These are phyloP conservation scores for Suillus bovinus DNA, from an alignment of 768 basidiomycete genomes.

Conservation along the genomic window DNA sequence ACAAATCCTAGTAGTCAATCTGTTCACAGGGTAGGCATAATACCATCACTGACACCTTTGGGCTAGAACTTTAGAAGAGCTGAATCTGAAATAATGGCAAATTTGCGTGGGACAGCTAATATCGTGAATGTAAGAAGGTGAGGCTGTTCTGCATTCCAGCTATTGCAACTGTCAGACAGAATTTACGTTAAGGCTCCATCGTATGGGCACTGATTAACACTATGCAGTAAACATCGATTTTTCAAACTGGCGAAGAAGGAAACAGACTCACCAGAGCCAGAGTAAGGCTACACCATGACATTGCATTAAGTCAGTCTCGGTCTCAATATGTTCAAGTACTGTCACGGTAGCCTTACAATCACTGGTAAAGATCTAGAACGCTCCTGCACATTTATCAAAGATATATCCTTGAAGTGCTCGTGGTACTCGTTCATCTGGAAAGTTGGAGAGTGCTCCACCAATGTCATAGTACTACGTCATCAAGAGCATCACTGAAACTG, in stretches of 20 bases:
- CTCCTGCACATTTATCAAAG: too few species aligned
- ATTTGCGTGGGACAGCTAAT: background rate
- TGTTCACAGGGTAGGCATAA: too few species aligned
- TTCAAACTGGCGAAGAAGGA: background rate
- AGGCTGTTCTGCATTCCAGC: background rate
- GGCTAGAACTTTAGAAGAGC: background rate
- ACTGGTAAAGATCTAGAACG: too few species aligned
- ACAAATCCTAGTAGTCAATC: background rate
- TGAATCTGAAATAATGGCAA: background rate
- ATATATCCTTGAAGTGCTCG: too few species aligned
- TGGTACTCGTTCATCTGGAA: too few species aligned
- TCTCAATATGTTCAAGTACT: slow-evolving; percentile 24
- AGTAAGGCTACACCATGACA: background rate
- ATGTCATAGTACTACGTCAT: too few species aligned
- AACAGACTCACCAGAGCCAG: background rate
- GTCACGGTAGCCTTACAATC: too few species aligned
- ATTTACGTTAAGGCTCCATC: background rate
- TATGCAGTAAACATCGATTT: background rate
- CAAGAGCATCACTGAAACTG: too few species aligned
- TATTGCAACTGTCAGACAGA: background rate
- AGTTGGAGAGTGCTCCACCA: too few species aligned
- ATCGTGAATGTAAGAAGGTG: background rate
- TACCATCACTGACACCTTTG: too few species aligned
- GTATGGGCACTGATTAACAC: background rate
- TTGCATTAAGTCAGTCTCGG: too few species aligned